Evolutionary conservation across 2,329 filamentous ascomycete genomes (phyloP).

Genomic region (Colletotrichum cereale): DNA sequence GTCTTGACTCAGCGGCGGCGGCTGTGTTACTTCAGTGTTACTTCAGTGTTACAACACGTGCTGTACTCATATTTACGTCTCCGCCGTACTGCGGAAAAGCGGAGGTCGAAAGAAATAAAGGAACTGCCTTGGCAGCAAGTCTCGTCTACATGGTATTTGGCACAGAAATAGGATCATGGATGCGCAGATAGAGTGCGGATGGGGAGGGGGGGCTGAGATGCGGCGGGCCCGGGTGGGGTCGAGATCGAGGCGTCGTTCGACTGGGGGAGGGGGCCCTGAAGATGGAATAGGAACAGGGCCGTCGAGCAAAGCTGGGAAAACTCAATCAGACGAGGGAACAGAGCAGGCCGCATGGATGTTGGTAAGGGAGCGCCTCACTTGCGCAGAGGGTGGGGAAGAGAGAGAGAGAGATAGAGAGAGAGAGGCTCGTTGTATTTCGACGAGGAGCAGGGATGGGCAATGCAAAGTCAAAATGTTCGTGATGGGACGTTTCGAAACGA

Average conservation of each 20-base stretch:
- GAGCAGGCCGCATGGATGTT: background rate
- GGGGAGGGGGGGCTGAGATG: background rate
- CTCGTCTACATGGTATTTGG: background rate
- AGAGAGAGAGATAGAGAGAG: too few relatives aligned
- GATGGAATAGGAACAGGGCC: background rate
- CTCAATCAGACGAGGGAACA: background rate
- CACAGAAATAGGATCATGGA: slow-evolving; percentile 26
- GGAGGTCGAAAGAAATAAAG: background rate
- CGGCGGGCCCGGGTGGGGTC: background rate
- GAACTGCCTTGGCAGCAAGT: slow-evolving; percentile 13
- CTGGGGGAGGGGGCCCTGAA: background rate
- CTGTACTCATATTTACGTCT: too few relatives aligned
- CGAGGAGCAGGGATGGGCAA: slow-evolving; percentile 3
- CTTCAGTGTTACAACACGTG: background rate
- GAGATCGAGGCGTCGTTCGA: background rate
- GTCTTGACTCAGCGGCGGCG: background rate
- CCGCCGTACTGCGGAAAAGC: background rate
- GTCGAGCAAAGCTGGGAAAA: background rate
- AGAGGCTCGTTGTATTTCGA: background rate
- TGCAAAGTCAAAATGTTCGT: background rate
- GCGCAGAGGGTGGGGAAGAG: too few relatives aligned
- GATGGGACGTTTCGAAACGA: slow-evolving; percentile 35
- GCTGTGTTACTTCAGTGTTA: too few relatives aligned
- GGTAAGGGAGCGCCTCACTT: background rate
- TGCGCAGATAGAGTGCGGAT: slow-evolving; percentile 31